phyloP scores from a whole-genome alignment of 441 rosid genomes.

The Kokia cookei region DNA sequence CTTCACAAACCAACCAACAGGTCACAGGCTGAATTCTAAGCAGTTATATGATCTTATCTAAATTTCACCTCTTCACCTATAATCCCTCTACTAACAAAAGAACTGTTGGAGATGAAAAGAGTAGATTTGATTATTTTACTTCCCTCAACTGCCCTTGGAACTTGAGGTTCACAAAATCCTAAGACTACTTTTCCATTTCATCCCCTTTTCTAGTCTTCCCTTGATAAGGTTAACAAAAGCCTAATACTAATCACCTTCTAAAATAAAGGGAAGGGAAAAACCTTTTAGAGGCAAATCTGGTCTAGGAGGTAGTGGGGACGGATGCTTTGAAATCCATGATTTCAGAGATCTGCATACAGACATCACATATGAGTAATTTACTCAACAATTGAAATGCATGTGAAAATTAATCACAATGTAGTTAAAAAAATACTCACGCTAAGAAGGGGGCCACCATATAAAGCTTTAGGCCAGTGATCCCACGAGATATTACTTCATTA shows the following conservation, averaged over 20 bases:
- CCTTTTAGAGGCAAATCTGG: constrained; percentile 68
- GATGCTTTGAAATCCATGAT: constrained; percentile 66
- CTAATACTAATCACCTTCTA: neutral
- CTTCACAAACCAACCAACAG: neutral
- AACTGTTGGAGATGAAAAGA: neutral
- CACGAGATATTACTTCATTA: constrained; percentile 76
- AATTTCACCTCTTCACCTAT: neutral
- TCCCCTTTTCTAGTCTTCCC: neutral
- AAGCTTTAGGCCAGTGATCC: constrained; percentile 80
- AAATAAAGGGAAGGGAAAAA: constrained; percentile 17
- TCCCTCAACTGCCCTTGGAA: neutral
- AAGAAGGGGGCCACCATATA: constrained; percentile 98
- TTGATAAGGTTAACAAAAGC: neutral
- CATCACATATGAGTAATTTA: constrained; percentile 4
- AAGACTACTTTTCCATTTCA: neutral
- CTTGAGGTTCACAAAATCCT: neutral
- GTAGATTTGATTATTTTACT: neutral
- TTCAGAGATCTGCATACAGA: constrained; percentile 55
- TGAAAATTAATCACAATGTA: neutral
- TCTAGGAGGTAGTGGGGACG: constrained; percentile 50
- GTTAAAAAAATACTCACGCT: constrained; percentile 40
- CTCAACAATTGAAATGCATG: neutral
- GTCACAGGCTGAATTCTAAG: neutral
- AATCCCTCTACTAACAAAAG: neutral
- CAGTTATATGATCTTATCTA: neutral